Evolutionary conservation across 352 stramenopile species (phyloP), one percentile per base, ranked within the genome.

Genomic region (Aphanomyces astaci): DNA sequence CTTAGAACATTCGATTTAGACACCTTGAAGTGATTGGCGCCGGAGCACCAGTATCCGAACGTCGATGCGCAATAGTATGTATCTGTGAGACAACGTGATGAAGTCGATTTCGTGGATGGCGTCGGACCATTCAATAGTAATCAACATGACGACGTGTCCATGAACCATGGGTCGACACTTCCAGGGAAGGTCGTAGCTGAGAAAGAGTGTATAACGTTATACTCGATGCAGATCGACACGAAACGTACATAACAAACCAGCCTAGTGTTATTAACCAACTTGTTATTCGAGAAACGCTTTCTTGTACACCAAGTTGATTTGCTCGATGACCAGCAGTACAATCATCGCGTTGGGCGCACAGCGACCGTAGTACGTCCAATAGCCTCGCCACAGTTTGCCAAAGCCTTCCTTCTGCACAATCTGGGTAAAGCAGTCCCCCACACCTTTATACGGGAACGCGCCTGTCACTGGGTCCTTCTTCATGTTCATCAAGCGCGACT

Each of bases 271-370:
- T 30, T 17, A n/a, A 45, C 22, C n/a, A 49, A 31, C 33, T 64
- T 7, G 25, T 51, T 65, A 65, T 33, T 46, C 36, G 4, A 65
- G 19, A 39, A 94, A 88, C 5, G 78, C 57, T 70, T 78, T 81
- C 65, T 84, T 84, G 78, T 96, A 96, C 32, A 85, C 59, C 40
- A 78, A 83, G 72, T 98, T 98, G 64, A 96, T 86, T 72, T 96
- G 87, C 74, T 99, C 96, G 69, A 99, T 97, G 4, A 97, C 96
- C 43, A 99, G 79, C 65, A 99, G 82, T 72, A 99, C 98, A 76
- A 99, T 98, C 96, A 99, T 99, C n/a, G 96, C 96, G 84, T 99
- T 98, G 13, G 97, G 97, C 27, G 96, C 97, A 76, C 96, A 99
- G 69, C 97, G 88, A 68, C 88, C 95, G 83, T 99, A 99, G 78